phyloP scores from a whole-genome alignment of 805 yeast genomes.

The Ogataea saltuana region DNA sequence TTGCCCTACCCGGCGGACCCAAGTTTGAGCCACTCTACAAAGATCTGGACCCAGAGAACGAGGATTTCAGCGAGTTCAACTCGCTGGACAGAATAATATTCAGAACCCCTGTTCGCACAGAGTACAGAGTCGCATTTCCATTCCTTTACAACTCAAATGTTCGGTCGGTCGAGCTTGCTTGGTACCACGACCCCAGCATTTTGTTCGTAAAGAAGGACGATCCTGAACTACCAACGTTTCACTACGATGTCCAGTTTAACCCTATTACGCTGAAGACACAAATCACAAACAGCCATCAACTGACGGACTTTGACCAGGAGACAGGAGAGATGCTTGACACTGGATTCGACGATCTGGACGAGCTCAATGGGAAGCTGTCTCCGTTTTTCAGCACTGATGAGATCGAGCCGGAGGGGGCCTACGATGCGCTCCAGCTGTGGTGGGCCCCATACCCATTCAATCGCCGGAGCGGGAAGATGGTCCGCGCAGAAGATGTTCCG shows the following conservation, averaged over 20 bases:
- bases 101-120: slow-evolving; percentile 75
- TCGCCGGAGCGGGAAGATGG: slow-evolving; percentile 65
- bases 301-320: slow-evolving; percentile 23
- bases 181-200: slow-evolving; percentile 66
- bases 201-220: slow-evolving; percentile 50
- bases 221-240: slow-evolving; percentile 55
- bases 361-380: slow-evolving; percentile 33
- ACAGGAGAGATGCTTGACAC: slow-evolving; percentile 36
- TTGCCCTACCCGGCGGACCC: slow-evolving; percentile 94
- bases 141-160: slow-evolving; percentile 79
- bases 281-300: slow-evolving; percentile 20
- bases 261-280: slow-evolving; percentile 47
- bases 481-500: slow-evolving; percentile 88
- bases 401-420: slow-evolving; percentile 47
- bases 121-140: slow-evolving; percentile 85
- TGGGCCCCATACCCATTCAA: slow-evolving; percentile 88
- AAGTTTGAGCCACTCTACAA: slow-evolving; percentile 84
- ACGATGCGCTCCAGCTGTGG: slow-evolving; percentile 66
- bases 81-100: slow-evolving; percentile 84
- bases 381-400: slow-evolving; percentile 55
- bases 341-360: slow-evolving; percentile 39
- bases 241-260: slow-evolving; percentile 52
- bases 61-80: slow-evolving; percentile 88
- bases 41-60: slow-evolving; percentile 59
- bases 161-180: slow-evolving; percentile 56